Base-by-base conservation (phyloP, 2,329 filamentous ascomycete genomes). In the Alternaria arbusti region DNA sequence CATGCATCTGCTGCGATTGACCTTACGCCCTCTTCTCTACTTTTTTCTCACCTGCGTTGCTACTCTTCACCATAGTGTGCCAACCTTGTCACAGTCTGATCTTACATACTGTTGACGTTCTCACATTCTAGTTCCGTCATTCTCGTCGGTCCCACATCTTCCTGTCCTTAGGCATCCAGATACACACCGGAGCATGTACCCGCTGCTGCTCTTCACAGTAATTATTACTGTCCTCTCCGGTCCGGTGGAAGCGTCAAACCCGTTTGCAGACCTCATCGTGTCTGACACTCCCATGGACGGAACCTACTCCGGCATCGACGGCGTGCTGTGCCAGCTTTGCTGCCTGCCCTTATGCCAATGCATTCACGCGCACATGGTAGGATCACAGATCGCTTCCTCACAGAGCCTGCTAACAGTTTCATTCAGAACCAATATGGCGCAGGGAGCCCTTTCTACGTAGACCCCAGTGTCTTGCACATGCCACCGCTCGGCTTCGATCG, bases 241-340 rank as follows among this genome's bases (percentile, higher is more conserved):
- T 46, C 69, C 72, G 62, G 72, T 67, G 61, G 72, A 66, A 55
- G 74, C 73, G 50, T 61, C 74, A 54, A 73, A 63, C 63, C 64
- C 74, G 59, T 32, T 56, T 30, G 72, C 78, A 69, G 72, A 74
- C 45, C 47, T 70, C 47, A 63, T 66, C 13, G 55, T 73, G 54
- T 58, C 70, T 43, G 43, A 58, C 30, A 64, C 63, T 45, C 61
- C 68, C 36, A 67, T 75, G 66, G 72, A 71, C 46, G 55, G 61
- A 8, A 70, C 69, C 59, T 74, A 71, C 43, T 54, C 70, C 54
- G 71, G 74, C 55, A 57, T 73, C n/a, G 73, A 79, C 11, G 67
- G 65, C 52, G 67, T 76, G 10, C 44, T 75, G 36, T 79, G 77
- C 64, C 59, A 72, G 25, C 54, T 73, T 54, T 78, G 76, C 56